phyloP scores from a whole-genome alignment of 192 early-diverging fungal species.

The Coemansia sp. region DNA sequence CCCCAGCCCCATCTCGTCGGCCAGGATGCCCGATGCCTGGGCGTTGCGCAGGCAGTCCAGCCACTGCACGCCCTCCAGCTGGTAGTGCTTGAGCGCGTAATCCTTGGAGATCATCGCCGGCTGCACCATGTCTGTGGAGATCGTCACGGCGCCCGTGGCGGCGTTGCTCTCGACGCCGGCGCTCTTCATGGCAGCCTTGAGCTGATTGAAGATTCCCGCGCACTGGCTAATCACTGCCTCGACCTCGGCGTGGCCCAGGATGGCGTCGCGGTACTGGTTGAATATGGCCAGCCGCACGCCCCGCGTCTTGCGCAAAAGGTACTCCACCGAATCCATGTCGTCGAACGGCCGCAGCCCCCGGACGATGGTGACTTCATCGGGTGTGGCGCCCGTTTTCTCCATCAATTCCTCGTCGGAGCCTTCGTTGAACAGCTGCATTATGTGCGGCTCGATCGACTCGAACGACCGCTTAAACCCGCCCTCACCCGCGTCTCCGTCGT shows the following conservation, averaged over 20 bases:
- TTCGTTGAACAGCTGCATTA: constrained; percentile 39
- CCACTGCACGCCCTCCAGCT: constrained; percentile 89
- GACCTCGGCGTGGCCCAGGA: constrained; percentile 49
- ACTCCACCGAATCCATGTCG: constrained; percentile 55
- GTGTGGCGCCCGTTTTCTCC: constrained; percentile 35
- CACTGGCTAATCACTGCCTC: constrained; percentile 53
- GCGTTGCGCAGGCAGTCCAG: constrained; percentile 71
- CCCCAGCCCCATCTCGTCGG: constrained; percentile 87
- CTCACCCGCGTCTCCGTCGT: constrained; percentile 1
- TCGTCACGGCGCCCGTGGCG: constrained; percentile 44
- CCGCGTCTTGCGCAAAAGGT: constrained; percentile 52
- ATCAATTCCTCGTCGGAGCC: constrained; percentile 29
- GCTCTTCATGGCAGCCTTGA: constrained; percentile 31
- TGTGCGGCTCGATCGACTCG: constrained; percentile 34
- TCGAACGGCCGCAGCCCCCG: constrained; percentile 58
- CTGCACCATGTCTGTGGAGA: constrained; percentile 51
- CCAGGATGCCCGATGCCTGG: constrained; percentile 73
- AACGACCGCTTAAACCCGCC: constrained; percentile 20
- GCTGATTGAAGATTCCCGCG: constrained; percentile 37
- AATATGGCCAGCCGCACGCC: constrained; percentile 64
- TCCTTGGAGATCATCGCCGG: constrained; percentile 59
- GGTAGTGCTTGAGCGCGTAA: constrained; percentile 77
- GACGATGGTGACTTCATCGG: constrained; percentile 45
- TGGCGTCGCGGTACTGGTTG: constrained; percentile 48
- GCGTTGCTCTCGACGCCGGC: constrained; percentile 43